Percentiles rank a stretch among this genome's conserved stretches.
Evolutionary conservation across 139 green algal species (phyloP).

Genomic region (Tetraselmis chui): DNA sequence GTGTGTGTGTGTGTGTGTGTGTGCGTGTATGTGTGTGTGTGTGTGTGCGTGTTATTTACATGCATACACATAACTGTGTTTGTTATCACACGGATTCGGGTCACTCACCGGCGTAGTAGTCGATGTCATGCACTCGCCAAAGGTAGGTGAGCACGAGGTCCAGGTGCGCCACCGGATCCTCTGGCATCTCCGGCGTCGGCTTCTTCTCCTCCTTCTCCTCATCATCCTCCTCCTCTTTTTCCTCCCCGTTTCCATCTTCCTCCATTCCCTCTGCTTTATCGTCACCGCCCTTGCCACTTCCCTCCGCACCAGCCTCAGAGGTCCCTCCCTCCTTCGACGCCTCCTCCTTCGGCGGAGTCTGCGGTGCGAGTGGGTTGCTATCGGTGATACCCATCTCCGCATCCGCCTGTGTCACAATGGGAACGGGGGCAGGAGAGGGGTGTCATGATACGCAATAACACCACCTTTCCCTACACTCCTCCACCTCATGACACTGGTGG

Average conservation of each 20-base stretch:
- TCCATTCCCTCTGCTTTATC: no score
- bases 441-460: no score
- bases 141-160: slow-evolving; percentile 83
- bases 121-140: slow-evolving; percentile 82
- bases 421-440: no score
- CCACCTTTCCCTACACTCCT: no score
- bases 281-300: no score
- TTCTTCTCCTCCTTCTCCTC: slow-evolving; percentile 14
- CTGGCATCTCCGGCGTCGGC: slow-evolving; percentile 16
- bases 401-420: slow-evolving; percentile 62
- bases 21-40: no score
- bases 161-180: slow-evolving; percentile 42
- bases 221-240: slow-evolving; percentile 15
- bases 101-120: slow-evolving; percentile 73
- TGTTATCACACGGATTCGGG: background rate
- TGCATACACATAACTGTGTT: no score
- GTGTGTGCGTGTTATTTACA: no score
- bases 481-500: no score
- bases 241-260: no score
- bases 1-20: no score
- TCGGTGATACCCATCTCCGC: slow-evolving; percentile 59
- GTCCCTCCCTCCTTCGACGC: background rate
- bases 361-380: slow-evolving; percentile 41
- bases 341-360: background rate
- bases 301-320: background rate